A percentile compares a stretch with the other conserved stretches of the same genome.
phyloP scores from a whole-genome alignment of 2,329 filamentous ascomycete genomes.

The Hymenoscyphus scutula region DNA sequence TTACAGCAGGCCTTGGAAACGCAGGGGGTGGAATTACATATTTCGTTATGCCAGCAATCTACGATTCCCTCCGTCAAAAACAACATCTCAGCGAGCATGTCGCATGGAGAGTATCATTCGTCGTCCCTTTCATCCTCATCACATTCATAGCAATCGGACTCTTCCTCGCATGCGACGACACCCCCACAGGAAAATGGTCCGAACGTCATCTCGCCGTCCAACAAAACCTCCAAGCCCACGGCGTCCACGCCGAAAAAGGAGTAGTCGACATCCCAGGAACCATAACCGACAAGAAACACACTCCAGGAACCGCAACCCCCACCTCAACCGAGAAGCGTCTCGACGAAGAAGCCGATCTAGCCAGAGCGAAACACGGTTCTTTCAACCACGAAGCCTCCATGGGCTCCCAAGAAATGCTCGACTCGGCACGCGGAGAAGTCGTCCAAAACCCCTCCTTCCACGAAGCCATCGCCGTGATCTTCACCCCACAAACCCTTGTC shows the following conservation, averaged over 20 bases:
- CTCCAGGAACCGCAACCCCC: conserved; percentile 8
- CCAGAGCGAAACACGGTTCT: conserved; percentile 42
- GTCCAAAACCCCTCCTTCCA: conserved; percentile 55
- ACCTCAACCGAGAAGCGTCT: conserved; percentile 36
- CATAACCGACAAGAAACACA: conserved; percentile 24
- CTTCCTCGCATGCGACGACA: conserved; percentile 74
- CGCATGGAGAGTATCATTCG: conserved; percentile 81
- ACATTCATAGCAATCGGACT: conserved; percentile 64
- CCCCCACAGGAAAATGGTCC: conserved; percentile 77
- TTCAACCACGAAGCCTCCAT: conserved; percentile 44
- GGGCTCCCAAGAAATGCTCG: conserved; percentile 50
- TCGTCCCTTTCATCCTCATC: conserved; percentile 79
- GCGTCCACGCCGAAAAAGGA: conserved; percentile 41
- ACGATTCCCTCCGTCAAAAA: conserved; percentile 66
- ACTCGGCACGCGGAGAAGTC: conserved; percentile 52
- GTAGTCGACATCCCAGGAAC: conserved; percentile 34
- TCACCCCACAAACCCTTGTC: conserved; percentile 54
- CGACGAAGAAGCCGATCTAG: conserved; percentile 48
- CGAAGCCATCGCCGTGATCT: conserved; percentile 45
- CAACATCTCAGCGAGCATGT: conserved; percentile 61
- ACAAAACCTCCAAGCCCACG: conserved; percentile 46
- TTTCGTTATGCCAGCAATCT: conserved; percentile 90
- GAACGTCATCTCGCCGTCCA: conserved; percentile 54
- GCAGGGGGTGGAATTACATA: conserved; percentile 88
- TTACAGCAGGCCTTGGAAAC: conserved; percentile 84